Percentiles rank a stretch among this genome's conserved stretches.
Conservation (phyloP, 345 rosid genomes). For the Conringia planisiliqua region DNA sequence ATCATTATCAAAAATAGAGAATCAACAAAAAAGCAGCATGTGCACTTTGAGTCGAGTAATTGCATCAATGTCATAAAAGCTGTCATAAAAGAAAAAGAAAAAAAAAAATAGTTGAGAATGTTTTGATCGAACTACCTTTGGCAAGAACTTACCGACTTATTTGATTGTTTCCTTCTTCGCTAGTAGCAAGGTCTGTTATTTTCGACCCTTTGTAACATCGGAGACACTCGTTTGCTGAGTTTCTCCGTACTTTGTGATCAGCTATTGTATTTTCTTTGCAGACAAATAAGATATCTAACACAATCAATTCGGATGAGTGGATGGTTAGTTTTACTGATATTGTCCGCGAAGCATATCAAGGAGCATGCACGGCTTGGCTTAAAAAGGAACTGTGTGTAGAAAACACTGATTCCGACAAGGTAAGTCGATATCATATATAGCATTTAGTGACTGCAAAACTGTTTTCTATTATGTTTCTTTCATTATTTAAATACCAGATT, state of each 20-base stretch:
- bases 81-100: neutral
- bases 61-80: neutral
- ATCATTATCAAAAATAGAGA: neutral
- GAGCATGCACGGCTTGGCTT: slow-evolving; percentile 64
- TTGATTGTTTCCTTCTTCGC: neutral
- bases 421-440: slow-evolving; percentile 19
- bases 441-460: neutral
- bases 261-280: slow-evolving; percentile 35
- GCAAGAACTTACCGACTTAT: neutral
- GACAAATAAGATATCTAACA: slow-evolving; percentile 46
- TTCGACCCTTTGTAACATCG: neutral
- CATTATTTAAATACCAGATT: neutral
- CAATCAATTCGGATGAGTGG: slow-evolving; percentile 49
- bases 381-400: slow-evolving; percentile 48
- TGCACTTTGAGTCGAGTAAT: neutral
- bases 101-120: neutral
- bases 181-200: neutral
- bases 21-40: neutral
- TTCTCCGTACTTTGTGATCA: slow-evolving; percentile 15
- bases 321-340: slow-evolving; percentile 39
- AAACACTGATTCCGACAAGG: slow-evolving; percentile 46
- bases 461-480: neutral
- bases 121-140: neutral
- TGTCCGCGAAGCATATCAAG: slow-evolving; percentile 51
- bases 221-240: neutral